Evolutionary conservation across 2,329 filamentous ascomycete species (phyloP), one percentile per base, ranked within the genome.

Genomic region (Nothopassalora personata): DNA sequence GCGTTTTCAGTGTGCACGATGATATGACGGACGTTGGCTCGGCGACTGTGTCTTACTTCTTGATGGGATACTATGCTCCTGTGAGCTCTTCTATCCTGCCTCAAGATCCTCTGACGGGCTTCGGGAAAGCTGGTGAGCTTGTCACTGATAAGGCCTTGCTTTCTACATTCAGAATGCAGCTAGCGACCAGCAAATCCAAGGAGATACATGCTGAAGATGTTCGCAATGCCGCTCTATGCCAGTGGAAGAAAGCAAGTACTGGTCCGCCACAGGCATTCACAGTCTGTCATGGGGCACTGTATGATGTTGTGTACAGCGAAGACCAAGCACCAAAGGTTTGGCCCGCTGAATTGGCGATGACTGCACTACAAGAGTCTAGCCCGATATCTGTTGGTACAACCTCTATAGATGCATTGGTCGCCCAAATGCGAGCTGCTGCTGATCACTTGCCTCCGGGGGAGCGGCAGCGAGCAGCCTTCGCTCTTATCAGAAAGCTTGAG

Each of bases 1-100:
- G 57, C 11, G 60, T 61, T 18, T 61, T 61, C 46, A 56, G 53
- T 19, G 53, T 61, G 10, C 34, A 52, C 10, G 59, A 61, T 51
- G 54, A 57, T 18, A 52, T 60, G 19, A 28, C 33, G 7, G 58
- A 58, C 47, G 51, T 63, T 8, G 36, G 28, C 36, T 45, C 33
- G n/a, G 60, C 60, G 3, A 58, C 54, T 33, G 58, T 48, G 10
- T 53, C 48, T 48, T 63, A 63, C 27, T 56, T 50, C 46, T 54
- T 63, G 7, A 23, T 61, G 11, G 60, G 60, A 31, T 62, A 55
- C 54, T 55, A 62, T 43, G 36, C 36, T n/a, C 10, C 10, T 43
- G 11, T n/a, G 11, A 43, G 36, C 10, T 3, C 23, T 23, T 23
- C 23, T 23, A 23, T 23, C 1, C 23, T 23, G 23, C 23, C 23